Evolutionary conservation across 179 eudicot genomes (phyloP).

Genomic region (Beta macrorhiza): DNA sequence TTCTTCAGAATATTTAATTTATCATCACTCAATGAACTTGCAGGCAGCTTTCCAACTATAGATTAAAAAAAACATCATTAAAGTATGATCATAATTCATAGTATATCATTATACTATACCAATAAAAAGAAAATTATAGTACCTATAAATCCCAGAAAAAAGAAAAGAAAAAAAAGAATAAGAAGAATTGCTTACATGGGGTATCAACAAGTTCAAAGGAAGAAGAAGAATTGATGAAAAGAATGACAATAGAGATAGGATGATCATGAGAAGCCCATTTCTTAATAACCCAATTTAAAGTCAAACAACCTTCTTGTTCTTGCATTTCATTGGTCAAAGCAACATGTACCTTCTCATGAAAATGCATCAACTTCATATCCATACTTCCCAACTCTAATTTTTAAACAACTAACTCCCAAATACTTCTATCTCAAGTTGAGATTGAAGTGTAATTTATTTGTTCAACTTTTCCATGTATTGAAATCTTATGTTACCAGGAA

Average conservation of each 20-base stretch:
- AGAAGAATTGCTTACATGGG: slow-evolving; percentile 48
- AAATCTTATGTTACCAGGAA: not conserved
- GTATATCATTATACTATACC: not conserved
- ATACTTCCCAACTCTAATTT: not conserved
- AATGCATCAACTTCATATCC: slow-evolving; percentile 8
- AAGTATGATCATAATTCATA: not conserved
- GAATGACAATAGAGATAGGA: slow-evolving; percentile 55
- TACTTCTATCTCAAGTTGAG: not conserved
- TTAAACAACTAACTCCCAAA: not conserved
- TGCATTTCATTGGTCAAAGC: slow-evolving; percentile 53
- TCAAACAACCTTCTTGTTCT: slow-evolving; percentile 57
- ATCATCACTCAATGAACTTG: slow-evolving; percentile 60
- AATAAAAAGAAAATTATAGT: not conserved
- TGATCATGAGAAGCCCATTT: slow-evolving; percentile 50
- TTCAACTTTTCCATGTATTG: not conserved
- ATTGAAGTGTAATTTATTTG: too few species aligned
- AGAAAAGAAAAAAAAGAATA: not conserved
- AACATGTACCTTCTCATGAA: slow-evolving; percentile 65
- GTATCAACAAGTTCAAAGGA: slow-evolving; percentile 52
- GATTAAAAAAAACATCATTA: not conserved
- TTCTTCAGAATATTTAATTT: slow-evolving; percentile 44
- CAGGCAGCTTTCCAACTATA: slow-evolving; percentile 77
- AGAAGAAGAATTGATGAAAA: slow-evolving; percentile 40
- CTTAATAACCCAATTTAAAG: slow-evolving; percentile 62
- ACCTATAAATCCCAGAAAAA: not conserved